Conservation (phyloP, 2,329 filamentous ascomycete genomes). For the Alternaria arborescens region DNA sequence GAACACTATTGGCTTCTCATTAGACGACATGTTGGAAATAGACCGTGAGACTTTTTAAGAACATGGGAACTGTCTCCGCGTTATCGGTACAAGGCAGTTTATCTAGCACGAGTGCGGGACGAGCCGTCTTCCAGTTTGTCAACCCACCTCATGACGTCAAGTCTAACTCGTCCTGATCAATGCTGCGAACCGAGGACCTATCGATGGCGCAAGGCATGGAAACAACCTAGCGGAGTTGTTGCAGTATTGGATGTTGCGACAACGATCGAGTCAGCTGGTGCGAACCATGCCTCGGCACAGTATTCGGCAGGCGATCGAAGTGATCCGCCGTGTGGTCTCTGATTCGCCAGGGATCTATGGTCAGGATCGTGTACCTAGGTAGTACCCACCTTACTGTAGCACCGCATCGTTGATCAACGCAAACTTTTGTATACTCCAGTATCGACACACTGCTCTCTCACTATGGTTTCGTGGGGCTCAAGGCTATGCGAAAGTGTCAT, state of each 20-base stretch:
- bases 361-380: not conserved
- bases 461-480: not conserved
- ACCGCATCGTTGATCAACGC: fast-evolving
- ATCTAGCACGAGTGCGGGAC: not conserved
- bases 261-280: not conserved
- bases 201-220: not conserved
- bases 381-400: not conserved
- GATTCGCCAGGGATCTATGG: not conserved
- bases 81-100: not conserved
- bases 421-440: not conserved
- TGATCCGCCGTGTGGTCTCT: not conserved
- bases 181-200: not conserved
- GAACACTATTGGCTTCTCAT: constrained; percentile 66
- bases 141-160: not conserved
- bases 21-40: constrained; percentile 20
- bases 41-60: too few relatives aligned
- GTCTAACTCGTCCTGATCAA: not conserved
- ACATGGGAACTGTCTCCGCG: not conserved
- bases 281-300: not conserved
- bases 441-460: not conserved
- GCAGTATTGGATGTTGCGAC: not conserved
- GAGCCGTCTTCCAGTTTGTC: not conserved
- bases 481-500: not conserved
- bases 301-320: not conserved
- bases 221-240: not conserved